A percentile compares a stretch with the other conserved stretches of the same genome.
These are phyloP conservation scores for Xylaria sp. DNA, from an alignment of 2,329 filamentous ascomycete species.

Conservation along the genomic window DNA sequence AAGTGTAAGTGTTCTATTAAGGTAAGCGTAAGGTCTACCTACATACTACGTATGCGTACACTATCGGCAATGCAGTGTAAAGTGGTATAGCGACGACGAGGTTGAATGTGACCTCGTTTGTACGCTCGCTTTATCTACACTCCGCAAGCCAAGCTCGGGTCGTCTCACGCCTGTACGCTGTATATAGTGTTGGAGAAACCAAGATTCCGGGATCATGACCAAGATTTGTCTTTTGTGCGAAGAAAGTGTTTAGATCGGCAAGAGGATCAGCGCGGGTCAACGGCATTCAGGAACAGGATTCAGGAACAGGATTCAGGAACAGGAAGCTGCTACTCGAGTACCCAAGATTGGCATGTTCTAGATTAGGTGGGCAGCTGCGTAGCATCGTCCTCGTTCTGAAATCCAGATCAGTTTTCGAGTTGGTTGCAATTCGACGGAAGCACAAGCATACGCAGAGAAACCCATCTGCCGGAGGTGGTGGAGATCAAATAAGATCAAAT, in stretches of 20 bases:
- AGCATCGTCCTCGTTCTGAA: not conserved
- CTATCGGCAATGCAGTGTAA: not conserved
- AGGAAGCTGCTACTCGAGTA: slow-evolving; percentile 11
- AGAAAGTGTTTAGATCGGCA: slow-evolving; percentile 29
- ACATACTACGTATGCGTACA: too few relatives aligned
- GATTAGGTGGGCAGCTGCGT: not conserved
- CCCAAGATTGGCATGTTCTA: not conserved
- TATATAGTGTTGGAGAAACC: slow-evolving; percentile 6
- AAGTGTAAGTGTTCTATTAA: too few relatives aligned
- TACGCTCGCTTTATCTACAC: not conserved
- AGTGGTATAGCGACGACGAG: not conserved
- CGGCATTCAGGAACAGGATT: slow-evolving; percentile 6
- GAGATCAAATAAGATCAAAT: not conserved
- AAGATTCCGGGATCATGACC: slow-evolving; percentile 26
- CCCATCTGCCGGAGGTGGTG: not conserved
- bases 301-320: slow-evolving; percentile 22
- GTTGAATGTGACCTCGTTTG: not conserved
- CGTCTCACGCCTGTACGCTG: not conserved
- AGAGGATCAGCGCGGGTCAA: slow-evolving; percentile 4
- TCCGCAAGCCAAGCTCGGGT: not conserved
- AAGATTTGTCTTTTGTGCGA: slow-evolving; percentile 17
- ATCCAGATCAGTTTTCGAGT: not conserved
- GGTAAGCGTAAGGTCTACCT: too few relatives aligned
- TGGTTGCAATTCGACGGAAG: too few relatives aligned
- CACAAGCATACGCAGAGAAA: not conserved